Conservation (phyloP, 257 asterid species). For the Agastache rugosa region DNA sequence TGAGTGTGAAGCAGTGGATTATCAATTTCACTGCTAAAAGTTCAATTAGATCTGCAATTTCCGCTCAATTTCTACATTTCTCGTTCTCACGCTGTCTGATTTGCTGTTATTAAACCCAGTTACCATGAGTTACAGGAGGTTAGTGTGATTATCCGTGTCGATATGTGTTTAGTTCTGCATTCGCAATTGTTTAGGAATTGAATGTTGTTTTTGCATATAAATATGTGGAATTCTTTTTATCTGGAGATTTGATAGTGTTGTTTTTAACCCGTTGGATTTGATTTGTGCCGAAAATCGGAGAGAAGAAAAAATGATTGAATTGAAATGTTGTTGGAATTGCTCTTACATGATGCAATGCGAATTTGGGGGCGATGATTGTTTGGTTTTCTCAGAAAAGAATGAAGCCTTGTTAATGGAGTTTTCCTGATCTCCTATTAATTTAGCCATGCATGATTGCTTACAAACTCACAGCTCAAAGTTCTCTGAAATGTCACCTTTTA, state of each 20-base stretch:
- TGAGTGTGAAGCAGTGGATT: conserved; percentile 16
- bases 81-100: conserved; percentile 15
- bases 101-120: conserved; percentile 23
- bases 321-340: conserved; percentile 1
- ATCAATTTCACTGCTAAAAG: conserved; percentile 21
- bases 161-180: conserved; percentile 16
- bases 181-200: neutral
- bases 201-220: conserved; percentile 26
- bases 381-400: neutral
- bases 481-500: neutral
- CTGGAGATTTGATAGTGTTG: neutral
- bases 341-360: conserved; percentile 14
- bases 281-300: neutral
- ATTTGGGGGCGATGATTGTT: conserved; percentile 25
- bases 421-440: conserved; percentile 17
- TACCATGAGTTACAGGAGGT: conserved; percentile 70
- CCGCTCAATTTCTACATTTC: neutral
- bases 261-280: neutral
- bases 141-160: conserved; percentile 21
- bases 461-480: neutral
- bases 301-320: neutral
- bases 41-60: conserved; percentile 40
- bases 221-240: neutral
- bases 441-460: conserved; percentile 20
- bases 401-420: neutral